Conservation (phyloP, 2,329 filamentous ascomycete genomes). For the Venturia pyrina region DNA sequence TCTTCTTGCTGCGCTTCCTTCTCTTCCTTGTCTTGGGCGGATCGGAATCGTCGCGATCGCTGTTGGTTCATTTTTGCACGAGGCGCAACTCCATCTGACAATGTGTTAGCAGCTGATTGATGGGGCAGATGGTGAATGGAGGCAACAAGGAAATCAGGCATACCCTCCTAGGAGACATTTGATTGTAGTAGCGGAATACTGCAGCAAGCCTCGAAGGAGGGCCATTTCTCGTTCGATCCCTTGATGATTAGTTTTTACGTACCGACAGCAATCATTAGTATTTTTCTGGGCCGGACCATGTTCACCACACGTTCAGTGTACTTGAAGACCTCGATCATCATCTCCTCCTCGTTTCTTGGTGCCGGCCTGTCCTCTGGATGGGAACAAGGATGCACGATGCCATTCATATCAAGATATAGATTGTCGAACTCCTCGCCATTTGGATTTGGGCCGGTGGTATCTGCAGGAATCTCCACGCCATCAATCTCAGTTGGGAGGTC, state of each 20-base stretch:
- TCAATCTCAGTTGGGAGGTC: slow-evolving; percentile 74
- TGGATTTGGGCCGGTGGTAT: slow-evolving; percentile 76
- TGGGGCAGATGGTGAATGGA: slow-evolving; percentile 11
- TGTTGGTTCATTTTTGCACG: slow-evolving; percentile 99
- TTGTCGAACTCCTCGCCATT: slow-evolving; percentile 99
- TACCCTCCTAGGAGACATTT: slow-evolving; percentile 24
- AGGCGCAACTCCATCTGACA: slow-evolving; percentile 81
- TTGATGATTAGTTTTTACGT: slow-evolving; percentile 26
- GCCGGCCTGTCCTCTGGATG: slow-evolving; percentile 90
- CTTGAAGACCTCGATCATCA: slow-evolving; percentile 98
- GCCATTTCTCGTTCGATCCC: not conserved
- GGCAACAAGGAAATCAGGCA: slow-evolving; percentile 14
- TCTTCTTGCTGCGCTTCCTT: slow-evolving; percentile 88
- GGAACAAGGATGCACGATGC: slow-evolving; percentile 96
- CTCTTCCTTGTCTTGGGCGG: slow-evolving; percentile 87
- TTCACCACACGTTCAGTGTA: slow-evolving; percentile 99
- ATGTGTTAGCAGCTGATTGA: slow-evolving; percentile 1
- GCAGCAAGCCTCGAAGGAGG: slow-evolving; percentile 15
- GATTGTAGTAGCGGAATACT: slow-evolving; percentile 20
- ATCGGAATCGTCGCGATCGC: slow-evolving; percentile 86
- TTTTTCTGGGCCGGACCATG: slow-evolving; percentile 92
- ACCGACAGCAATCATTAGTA: slow-evolving; percentile 96
- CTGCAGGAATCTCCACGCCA: slow-evolving; percentile 74
- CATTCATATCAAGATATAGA: slow-evolving; percentile 98
- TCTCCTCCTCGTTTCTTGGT: slow-evolving; percentile 90